Base-by-base conservation (phyloP, 2,329 filamentous ascomycete species). In the Calycina marina region DNA sequence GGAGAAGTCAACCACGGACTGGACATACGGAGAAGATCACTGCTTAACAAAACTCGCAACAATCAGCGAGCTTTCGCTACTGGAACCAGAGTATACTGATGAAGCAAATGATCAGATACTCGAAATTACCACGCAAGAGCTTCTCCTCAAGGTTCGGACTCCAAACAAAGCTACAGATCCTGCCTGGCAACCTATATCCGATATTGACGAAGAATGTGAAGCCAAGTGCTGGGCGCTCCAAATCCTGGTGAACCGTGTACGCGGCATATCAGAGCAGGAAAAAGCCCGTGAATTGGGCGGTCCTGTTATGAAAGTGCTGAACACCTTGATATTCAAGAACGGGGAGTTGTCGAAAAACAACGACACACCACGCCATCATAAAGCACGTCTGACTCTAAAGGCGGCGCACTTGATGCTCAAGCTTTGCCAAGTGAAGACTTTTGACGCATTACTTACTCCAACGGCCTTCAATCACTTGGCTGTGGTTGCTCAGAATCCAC, bases 141-240 rank as follows among this genome's bases (percentile, higher is more conserved):
- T 92, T 15, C 63, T 94, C 2, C 66, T 82, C 13, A 63, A 77
- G 41, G 73, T 78, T 16, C 76, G 77, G 20, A 70, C 69, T 0
- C 62, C 73, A n/a, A 65, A 70, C 4, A 62, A 62, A 20, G 62
- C 65, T 1, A 55, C 56, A 2, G 65, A 73, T 36, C 69, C 69
- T 11, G 63, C 65, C 4, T 88, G 83, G 78, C 71, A 76, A 11
- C 62, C 72, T 10, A 69, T 78, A 36, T 65, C 69, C 9, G 65
- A 72, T 18, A 59, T 84, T 41, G 81, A 93, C 41, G 73, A 88
- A 32, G 85, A 93, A 49, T 77, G 83, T 11, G 69, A 77, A 38
- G 78, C 85, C 13, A 94, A 96, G 56, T 71, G 75, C 35, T 76
- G 84, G 61, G 80, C 86, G 2, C 60, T 96, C 29, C 88, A 79